Evolutionary conservation across 1,284 basidiomycete species (phyloP), one percentile per base, ranked within the genome.

Genomic region (Athelia sp.): DNA sequence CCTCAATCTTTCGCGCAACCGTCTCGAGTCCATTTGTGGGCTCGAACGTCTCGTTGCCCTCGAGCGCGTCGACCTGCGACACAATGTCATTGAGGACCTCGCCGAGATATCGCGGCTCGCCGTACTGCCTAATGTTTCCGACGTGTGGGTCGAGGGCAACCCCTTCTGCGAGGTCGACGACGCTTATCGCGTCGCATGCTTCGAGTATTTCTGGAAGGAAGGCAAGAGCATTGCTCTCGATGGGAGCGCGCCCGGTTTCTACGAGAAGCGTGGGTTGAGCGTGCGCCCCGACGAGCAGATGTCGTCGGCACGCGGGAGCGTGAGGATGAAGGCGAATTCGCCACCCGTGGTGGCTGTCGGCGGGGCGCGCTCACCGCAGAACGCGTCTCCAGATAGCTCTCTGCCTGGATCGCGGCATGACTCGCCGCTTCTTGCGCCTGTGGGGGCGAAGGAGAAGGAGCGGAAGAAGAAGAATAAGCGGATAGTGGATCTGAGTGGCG

Each of bases 11-110:
- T 78, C 89, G 0, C 74, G 76, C 49, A 99, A 99, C 62, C 84
- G 96, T 1, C 81, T 98, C 44, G 92, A 96, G 61, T 94, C 91
- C 19, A 80, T 99, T 47, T 94, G 93, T 55, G 96, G 96, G 2
- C 75, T 98, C 4, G 96, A 99, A 66, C 82, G 94, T 6, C 78
- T 98, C 1, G 72, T 78, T 48, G 87, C 84, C 1, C 78, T 98
- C 8, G 84, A 92, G 60, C 81, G 90, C 15, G 76, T 98, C 22
- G 95, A 99, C 64, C 70, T 98, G n/a, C 81, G 94, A 3, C 64
- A 74, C 45, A 99, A 98, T 58, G 67, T 79, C 42, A 73, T 99
- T 36, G 80, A 86, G 43, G 96, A 98, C 56, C 81, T 81, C 32
- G 82, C 83, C 13, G 96, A 99, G 65, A 75, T 98, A 1, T 90